Evolutionary conservation across 106 monocot genomes (phyloP).

Genomic region (Apostasia shenzhenica): DNA sequence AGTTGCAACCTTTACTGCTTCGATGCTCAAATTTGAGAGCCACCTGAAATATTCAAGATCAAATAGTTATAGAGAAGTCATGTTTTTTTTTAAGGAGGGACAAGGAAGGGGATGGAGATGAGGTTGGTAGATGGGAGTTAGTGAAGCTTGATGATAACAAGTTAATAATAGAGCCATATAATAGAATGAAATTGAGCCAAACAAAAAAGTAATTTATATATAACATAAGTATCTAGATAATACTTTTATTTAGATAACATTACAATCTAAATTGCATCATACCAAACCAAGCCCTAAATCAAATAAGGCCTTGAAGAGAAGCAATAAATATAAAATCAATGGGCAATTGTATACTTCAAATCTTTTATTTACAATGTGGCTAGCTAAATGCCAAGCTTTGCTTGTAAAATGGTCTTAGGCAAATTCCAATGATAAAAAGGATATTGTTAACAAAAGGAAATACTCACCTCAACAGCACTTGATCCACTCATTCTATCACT

Average conservation of each 20-base stretch:
- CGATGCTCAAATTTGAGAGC: slow-evolving; percentile 80
- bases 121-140: too few relatives aligned
- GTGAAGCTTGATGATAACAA: too few relatives aligned
- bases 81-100: background rate
- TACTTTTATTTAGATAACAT: too few relatives aligned
- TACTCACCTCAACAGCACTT: slow-evolving; percentile 54
- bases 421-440: background rate
- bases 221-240: too few relatives aligned
- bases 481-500: slow-evolving; percentile 33
- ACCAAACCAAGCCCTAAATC: too few relatives aligned
- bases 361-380: background rate
- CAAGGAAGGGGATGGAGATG: too few relatives aligned
- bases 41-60: slow-evolving; percentile 25
- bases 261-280: too few relatives aligned
- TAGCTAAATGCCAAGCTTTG: background rate
- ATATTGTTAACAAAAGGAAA: background rate
- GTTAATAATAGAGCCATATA: background rate
- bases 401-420: too few relatives aligned
- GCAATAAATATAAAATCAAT: too few relatives aligned
- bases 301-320: too few relatives aligned
- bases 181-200: background rate
- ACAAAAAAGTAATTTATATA: background rate
- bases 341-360: background rate
- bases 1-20: slow-evolving; percentile 79
- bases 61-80: background rate